Percentiles rank a stretch among this genome's conserved stretches.
These are phyloP conservation scores for Fusarium protoensiforme DNA, from an alignment of 2,329 filamentous ascomycete genomes.

Conservation along the genomic window DNA sequence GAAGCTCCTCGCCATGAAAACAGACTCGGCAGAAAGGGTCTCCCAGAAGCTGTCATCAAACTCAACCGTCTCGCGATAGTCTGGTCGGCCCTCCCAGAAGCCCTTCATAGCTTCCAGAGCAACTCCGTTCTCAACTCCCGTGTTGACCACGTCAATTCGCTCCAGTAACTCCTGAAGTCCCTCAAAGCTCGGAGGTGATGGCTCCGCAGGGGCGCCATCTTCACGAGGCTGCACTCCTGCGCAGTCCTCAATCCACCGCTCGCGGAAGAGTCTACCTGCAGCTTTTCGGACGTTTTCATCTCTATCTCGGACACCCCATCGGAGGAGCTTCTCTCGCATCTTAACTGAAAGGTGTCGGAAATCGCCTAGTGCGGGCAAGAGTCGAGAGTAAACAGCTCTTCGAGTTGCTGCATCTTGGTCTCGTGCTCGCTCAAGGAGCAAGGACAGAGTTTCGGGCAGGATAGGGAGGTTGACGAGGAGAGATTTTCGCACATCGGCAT, in stretches of 20 bases:
- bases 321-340: constrained; percentile 93
- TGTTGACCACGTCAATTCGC: constrained; percentile 92
- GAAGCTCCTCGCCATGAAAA: constrained; percentile 91
- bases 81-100: constrained; percentile 93
- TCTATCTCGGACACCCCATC: constrained; percentile 93
- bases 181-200: constrained; percentile 77
- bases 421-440: constrained; percentile 88
- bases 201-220: constrained; percentile 65
- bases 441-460: constrained; percentile 82
- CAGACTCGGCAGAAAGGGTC: constrained; percentile 83
- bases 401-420: constrained; percentile 89
- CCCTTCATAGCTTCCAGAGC: constrained; percentile 94
- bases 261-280: constrained; percentile 87
- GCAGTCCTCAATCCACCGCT: constrained; percentile 98
- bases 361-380: constrained; percentile 90
- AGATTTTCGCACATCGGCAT: constrained; percentile 90
- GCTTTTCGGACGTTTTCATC: constrained; percentile 96
- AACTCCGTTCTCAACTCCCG: constrained; percentile 88
- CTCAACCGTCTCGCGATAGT: constrained; percentile 77
- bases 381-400: constrained; percentile 84
- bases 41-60: constrained; percentile 85
- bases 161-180: constrained; percentile 91
- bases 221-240: constrained; percentile 73
- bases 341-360: constrained; percentile 93
- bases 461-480: constrained; percentile 92